phyloP scores from a whole-genome alignment of 1,284 basidiomycete species.

The Ustilago trichophora region DNA sequence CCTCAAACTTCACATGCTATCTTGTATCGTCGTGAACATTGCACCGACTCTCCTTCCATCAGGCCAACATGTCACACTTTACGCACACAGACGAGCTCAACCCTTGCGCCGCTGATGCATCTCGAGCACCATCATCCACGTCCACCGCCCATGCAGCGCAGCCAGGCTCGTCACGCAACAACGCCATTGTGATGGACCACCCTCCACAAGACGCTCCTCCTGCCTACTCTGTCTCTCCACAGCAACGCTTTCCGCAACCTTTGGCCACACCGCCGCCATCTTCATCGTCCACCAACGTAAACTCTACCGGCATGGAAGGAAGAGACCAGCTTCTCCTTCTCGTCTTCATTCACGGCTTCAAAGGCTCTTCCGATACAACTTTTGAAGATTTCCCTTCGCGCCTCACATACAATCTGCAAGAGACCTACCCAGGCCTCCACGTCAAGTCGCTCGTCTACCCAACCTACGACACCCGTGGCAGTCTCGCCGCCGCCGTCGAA shows the following conservation, averaged over 20 bases:
- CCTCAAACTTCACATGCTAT: too few relatives aligned
- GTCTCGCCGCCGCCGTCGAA: conserved; percentile 50
- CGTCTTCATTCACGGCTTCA: conserved; percentile 69
- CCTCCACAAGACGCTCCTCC: too few relatives aligned
- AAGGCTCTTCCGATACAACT: conserved; percentile 77
- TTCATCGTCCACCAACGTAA: neutral
- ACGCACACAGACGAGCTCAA: conserved; percentile 17
- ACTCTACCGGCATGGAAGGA: conserved; percentile 33
- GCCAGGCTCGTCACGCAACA: conserved; percentile 15
- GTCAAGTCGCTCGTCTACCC: conserved; percentile 85
- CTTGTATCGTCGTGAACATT: too few relatives aligned
- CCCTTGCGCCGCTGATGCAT: conserved; percentile 9
- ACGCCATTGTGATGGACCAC: conserved; percentile 36
- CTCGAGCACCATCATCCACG: neutral
- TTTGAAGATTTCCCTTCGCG: conserved; percentile 80
- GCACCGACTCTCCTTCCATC: too few relatives aligned
- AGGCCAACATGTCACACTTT: conserved; percentile 24
- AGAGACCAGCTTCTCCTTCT: conserved; percentile 44
- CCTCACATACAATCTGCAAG: conserved; percentile 76
- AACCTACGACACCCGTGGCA: conserved; percentile 78
- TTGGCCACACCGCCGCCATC: neutral
- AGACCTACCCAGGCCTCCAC: conserved; percentile 69
- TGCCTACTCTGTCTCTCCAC: conserved; percentile 15
- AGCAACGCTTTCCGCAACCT: conserved; percentile 18
- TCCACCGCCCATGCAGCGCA: neutral